A percentile compares a stretch with the other conserved stretches of the same genome.
phyloP scores from a whole-genome alignment of 129 eudicot genomes.

The Rutidosis leptorrhynchoides region DNA sequence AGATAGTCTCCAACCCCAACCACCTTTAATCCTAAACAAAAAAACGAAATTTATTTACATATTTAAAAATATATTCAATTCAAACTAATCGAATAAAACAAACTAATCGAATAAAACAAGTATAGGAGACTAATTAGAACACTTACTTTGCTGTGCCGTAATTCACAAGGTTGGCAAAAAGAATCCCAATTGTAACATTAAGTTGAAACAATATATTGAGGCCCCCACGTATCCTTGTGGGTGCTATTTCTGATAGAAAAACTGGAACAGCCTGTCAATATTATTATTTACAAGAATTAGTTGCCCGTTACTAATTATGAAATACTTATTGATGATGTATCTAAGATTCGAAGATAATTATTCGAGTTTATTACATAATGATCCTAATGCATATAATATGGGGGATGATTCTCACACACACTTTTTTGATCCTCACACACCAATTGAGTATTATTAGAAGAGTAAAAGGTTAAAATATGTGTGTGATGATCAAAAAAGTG shows the following conservation, averaged over 20 bases:
- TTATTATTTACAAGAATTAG: neutral
- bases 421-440: too few species aligned
- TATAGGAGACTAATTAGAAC: neutral
- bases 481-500: too few species aligned
- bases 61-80: neutral
- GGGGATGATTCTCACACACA: too few species aligned
- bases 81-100: neutral
- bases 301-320: neutral
- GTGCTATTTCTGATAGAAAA: slow-evolving; percentile 93
- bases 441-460: too few species aligned
- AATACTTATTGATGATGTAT: neutral
- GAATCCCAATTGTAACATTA: slow-evolving; percentile 85
- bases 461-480: too few species aligned
- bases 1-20: slow-evolving; percentile 97
- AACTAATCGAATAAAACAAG: neutral
- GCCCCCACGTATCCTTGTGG: slow-evolving; percentile 88
- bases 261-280: slow-evolving; percentile 81
- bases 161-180: slow-evolving; percentile 86
- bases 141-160: slow-evolving; percentile 77
- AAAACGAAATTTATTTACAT: neutral
- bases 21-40: slow-evolving; percentile 56
- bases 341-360: neutral
- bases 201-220: slow-evolving; percentile 91
- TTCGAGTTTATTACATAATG: neutral
- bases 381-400: too few species aligned